Percentiles rank a stretch among this genome's conserved stretches.
These are phyloP conservation scores for Wakefieldia striispora DNA, from an alignment of 768 basidiomycete genomes.

Conservation along the genomic window DNA sequence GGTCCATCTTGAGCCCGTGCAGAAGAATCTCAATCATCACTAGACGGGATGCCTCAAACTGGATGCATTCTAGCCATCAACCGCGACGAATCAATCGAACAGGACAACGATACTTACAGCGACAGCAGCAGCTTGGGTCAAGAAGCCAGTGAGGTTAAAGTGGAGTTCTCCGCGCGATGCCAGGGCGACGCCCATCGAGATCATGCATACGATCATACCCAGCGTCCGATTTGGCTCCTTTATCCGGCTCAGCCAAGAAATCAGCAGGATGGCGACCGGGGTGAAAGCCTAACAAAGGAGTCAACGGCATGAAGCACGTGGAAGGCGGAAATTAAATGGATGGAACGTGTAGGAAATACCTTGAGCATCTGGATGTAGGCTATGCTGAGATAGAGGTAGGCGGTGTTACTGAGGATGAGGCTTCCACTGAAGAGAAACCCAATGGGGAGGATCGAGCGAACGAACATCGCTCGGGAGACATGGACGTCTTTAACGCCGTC, in stretches of 20 bases:
- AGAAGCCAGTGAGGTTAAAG: constrained; percentile 86
- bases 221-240: constrained; percentile 84
- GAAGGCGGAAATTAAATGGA: not conserved
- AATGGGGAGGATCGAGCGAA: constrained; percentile 88
- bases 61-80: constrained; percentile 6
- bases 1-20: constrained; percentile 97
- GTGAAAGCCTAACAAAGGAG: constrained; percentile 68
- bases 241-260: constrained; percentile 88
- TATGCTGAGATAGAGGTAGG: constrained; percentile 88
- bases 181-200: constrained; percentile 85
- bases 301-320: not conserved
- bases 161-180: constrained; percentile 86
- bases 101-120: constrained; percentile 40
- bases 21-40: constrained; percentile 96
- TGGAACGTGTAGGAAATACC: constrained; percentile 38
- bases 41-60: constrained; percentile 92
- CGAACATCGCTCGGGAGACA: constrained; percentile 75
- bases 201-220: constrained; percentile 82
- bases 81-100: not conserved
- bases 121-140: constrained; percentile 85
- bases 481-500: constrained; percentile 78
- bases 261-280: constrained; percentile 86
- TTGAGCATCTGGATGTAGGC: constrained; percentile 98
- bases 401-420: constrained; percentile 87
- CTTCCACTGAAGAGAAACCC: constrained; percentile 92